phyloP scores from a whole-genome alignment of 2,329 filamentous ascomycete species.

The Blastomyces silverae region DNA sequence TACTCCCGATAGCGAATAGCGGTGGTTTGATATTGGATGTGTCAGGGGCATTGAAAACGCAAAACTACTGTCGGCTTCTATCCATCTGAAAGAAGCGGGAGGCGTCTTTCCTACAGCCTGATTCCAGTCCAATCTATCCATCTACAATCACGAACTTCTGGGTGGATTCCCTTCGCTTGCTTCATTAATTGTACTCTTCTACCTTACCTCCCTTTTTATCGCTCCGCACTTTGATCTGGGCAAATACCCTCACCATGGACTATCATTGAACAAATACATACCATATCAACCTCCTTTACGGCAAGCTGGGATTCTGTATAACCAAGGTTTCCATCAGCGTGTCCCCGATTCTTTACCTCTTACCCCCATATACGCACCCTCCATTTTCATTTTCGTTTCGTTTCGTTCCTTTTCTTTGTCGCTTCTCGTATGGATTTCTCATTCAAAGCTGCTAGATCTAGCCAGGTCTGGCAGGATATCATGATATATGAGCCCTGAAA shows the following conservation, averaged over 20 bases:
- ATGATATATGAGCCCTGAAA: not conserved
- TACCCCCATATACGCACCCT: not conserved
- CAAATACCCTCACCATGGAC: not conserved
- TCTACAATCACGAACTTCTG: not conserved
- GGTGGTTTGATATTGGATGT: no score
- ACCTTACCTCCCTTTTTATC: not conserved
- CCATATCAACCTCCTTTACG: not conserved
- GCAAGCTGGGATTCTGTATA: not conserved
- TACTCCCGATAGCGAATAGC: not conserved
- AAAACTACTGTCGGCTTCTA: not conserved
- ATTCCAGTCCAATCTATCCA: not conserved
- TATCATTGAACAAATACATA: not conserved
- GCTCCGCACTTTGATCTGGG: not conserved
- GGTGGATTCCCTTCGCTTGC: not conserved
- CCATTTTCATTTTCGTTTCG: not conserved
- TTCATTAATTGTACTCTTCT: not conserved
- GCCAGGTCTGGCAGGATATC: not conserved
- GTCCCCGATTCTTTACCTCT: not conserved
- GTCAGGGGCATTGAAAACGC: not conserved
- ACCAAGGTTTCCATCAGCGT: not conserved
- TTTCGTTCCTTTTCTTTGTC: not conserved
- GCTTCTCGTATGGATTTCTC: not conserved
- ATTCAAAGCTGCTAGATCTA: not conserved
- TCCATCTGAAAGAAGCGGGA: not conserved
- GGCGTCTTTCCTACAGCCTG: not conserved